Evolutionary conservation across 2,329 filamentous ascomycete genomes (phyloP).

Genomic region (Coniochaeta sp.): DNA sequence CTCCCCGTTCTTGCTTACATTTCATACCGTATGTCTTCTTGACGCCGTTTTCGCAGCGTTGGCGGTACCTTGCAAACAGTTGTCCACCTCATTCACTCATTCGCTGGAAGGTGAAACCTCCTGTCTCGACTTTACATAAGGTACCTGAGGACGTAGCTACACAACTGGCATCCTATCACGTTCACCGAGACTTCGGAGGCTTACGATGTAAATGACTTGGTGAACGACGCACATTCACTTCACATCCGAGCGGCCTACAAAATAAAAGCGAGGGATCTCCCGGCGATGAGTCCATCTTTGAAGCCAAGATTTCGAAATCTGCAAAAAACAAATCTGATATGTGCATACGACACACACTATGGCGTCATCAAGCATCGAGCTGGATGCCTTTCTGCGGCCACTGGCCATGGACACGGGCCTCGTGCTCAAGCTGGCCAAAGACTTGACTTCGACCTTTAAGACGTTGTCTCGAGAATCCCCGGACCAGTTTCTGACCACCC

Average conservation of each 20-base stretch:
- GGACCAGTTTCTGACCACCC: conserved; percentile 53
- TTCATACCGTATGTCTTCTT: too few species aligned
- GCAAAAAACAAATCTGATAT: neutral
- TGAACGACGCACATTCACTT: too few species aligned
- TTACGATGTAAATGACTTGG: neutral
- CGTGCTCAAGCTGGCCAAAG: conserved; percentile 38
- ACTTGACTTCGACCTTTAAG: conserved; percentile 39
- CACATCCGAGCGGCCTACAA: too few species aligned
- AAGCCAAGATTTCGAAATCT: neutral
- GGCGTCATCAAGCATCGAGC: conserved; percentile 4
- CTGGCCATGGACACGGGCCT: conserved; percentile 39
- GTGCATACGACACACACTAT: neutral
- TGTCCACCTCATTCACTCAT: neutral
- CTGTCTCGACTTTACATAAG: neutral
- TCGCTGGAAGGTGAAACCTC: neutral
- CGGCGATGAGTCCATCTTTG: neutral
- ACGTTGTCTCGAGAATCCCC: conserved; percentile 43
- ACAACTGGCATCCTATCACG: neutral
- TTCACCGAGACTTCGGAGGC: neutral
- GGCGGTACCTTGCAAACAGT: neutral
- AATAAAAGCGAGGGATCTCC: too few species aligned
- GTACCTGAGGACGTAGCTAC: too few species aligned
- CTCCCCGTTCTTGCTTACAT: too few species aligned
- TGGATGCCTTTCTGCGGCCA: conserved; percentile 42
- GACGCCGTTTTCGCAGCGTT: neutral